These are phyloP conservation scores for Russula virescens DNA, from an alignment of 768 basidiomycete species.

Conservation along the genomic window DNA sequence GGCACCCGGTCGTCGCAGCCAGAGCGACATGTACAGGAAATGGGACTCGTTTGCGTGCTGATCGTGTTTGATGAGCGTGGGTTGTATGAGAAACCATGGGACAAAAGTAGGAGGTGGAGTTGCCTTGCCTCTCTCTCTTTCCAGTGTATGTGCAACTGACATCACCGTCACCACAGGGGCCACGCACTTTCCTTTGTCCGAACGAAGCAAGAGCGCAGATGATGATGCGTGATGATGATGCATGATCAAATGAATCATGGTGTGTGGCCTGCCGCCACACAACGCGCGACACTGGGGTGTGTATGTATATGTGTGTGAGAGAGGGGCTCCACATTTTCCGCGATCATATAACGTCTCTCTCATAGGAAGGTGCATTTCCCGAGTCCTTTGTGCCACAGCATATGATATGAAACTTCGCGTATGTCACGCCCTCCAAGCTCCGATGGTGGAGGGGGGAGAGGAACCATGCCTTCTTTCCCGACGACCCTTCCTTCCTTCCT, in stretches of 20 bases:
- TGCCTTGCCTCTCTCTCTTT: neutral
- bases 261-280: neutral
- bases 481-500: too few species aligned
- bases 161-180: neutral
- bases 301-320: too few species aligned
- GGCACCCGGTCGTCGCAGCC: neutral
- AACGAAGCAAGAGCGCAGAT: neutral
- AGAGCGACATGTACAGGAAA: neutral
- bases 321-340: neutral
- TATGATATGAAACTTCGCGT: too few species aligned
- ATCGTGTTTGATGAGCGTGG: neutral
- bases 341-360: neutral
- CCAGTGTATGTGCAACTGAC: neutral
- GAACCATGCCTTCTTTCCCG: neutral
- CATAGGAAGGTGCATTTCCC: neutral
- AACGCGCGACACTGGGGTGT: neutral
- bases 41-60: neutral
- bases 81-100: neutral
- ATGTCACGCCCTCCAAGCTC: neutral
- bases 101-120: neutral
- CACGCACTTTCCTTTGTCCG: neutral
- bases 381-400: neutral
- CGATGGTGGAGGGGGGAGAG: neutral
- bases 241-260: too few species aligned
- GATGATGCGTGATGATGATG: neutral